Percentiles rank a stretch among this genome's conserved stretches.
phyloP scores from a whole-genome alignment of 371 early-diverging fungal genomes.

The Mucor racemosus region DNA sequence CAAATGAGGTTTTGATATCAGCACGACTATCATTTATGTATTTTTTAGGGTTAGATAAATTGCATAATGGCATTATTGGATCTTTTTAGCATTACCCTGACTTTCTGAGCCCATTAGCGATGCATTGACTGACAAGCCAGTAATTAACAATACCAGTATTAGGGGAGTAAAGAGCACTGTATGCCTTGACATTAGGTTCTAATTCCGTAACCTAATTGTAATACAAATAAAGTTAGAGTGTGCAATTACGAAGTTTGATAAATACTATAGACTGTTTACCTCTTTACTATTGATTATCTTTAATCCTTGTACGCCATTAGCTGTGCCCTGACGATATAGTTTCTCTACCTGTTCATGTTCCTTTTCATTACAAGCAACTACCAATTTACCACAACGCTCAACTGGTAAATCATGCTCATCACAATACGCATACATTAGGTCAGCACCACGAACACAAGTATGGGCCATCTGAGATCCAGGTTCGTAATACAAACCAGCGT shows the following conservation, averaged over 20 bases:
- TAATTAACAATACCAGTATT: slow-evolving; percentile 51
- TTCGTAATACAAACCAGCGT: slow-evolving; percentile 47
- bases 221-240: not conserved
- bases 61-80: not conserved
- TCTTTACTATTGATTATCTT: slow-evolving; percentile 39
- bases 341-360: slow-evolving; percentile 46
- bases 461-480: slow-evolving; percentile 52
- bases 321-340: slow-evolving; percentile 42
- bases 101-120: slow-evolving; percentile 37
- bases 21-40: slow-evolving; percentile 32
- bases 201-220: slow-evolving; percentile 30
- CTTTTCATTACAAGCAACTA: slow-evolving; percentile 41
- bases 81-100: slow-evolving; percentile 28
- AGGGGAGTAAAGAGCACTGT: slow-evolving; percentile 47
- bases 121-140: slow-evolving; percentile 39
- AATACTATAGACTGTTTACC: too few relatives aligned
- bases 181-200: slow-evolving; percentile 48
- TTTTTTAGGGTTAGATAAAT: not conserved
- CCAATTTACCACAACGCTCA: slow-evolving; percentile 46
- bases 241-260: not conserved
- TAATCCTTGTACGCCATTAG: slow-evolving; percentile 48
- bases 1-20: slow-evolving; percentile 48
- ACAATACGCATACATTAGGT: slow-evolving; percentile 49
- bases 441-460: slow-evolving; percentile 45
- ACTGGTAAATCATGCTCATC: slow-evolving; percentile 44